These are phyloP conservation scores for Diaporthe citrichinensis DNA, from an alignment of 2,329 filamentous ascomycete species.

Conservation along the genomic window DNA sequence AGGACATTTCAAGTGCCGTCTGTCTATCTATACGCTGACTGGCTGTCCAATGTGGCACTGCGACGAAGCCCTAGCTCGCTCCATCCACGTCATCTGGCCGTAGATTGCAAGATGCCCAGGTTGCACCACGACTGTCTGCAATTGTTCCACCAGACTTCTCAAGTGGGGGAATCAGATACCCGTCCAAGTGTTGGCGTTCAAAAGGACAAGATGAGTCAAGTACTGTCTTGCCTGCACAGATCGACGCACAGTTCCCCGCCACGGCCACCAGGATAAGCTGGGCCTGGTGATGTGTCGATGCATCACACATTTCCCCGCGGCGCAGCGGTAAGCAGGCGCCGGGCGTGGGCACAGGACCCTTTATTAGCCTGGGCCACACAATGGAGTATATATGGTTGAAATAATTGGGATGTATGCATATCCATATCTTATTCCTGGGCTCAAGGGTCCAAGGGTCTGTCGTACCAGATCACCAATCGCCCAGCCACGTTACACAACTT, in stretches of 20 bases:
- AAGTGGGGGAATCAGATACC: neutral
- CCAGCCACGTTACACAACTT: neutral
- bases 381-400: neutral
- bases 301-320: neutral
- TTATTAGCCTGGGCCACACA: neutral
- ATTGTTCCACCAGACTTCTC: neutral
- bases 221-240: slow-evolving; percentile 4
- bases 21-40: neutral
- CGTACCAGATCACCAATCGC: slow-evolving; percentile 3
- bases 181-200: neutral
- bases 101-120: neutral
- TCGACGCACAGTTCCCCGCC: slow-evolving; percentile 5
- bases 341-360: neutral
- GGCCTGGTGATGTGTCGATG: neutral
- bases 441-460: slow-evolving; percentile 11
- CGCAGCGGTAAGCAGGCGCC: neutral
- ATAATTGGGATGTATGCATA: neutral
- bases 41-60: neutral
- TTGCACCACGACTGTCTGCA: neutral
- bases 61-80: neutral
- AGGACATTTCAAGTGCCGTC: neutral
- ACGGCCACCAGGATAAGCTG: neutral
- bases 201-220: slow-evolving; percentile 25
- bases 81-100: neutral
- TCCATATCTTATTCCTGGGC: neutral